These are phyloP conservation scores for Exophiala phaeomuriformis DNA, from an alignment of 2,329 filamentous ascomycete species.

Conservation along the genomic window DNA sequence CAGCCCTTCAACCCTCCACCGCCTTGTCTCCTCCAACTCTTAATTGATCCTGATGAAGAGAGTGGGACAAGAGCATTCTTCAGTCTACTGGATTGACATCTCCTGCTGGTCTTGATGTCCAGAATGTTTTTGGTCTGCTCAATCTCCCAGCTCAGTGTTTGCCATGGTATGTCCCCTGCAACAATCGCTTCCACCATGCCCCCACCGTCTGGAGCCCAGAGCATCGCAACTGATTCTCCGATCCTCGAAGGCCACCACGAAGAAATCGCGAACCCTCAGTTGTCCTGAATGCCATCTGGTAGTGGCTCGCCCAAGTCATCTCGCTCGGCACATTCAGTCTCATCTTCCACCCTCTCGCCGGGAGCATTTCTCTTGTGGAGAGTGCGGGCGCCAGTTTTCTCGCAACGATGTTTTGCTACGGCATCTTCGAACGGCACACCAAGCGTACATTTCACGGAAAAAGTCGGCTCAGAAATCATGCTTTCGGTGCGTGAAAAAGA, in stretches of 20 bases:
- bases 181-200: not conserved
- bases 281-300: conserved; percentile 19
- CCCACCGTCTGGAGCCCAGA: not conserved
- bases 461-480: conserved; percentile 18
- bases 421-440: conserved; percentile 19
- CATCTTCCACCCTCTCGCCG: conserved; percentile 17
- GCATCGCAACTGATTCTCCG: not conserved
- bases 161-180: not conserved
- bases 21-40: no score
- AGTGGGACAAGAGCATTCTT: not conserved
- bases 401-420: conserved; percentile 20
- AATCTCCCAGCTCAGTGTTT: not conserved
- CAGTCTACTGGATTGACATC: not conserved
- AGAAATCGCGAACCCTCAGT: conserved; percentile 12
- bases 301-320: conserved; percentile 19
- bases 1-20: no score
- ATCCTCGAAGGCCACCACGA: conserved; percentile 1
- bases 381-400: conserved; percentile 19
- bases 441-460: conserved; percentile 12
- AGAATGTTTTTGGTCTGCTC: not conserved
- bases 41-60: not conserved
- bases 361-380: conserved; percentile 17
- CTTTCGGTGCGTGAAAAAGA: conserved; percentile 22
- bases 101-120: not conserved
- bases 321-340: conserved; percentile 20